Evolutionary conservation across 176 grass and related monocot genomes (phyloP), one percentile per base, ranked within the genome.

Genomic region (Carex pumila): DNA sequence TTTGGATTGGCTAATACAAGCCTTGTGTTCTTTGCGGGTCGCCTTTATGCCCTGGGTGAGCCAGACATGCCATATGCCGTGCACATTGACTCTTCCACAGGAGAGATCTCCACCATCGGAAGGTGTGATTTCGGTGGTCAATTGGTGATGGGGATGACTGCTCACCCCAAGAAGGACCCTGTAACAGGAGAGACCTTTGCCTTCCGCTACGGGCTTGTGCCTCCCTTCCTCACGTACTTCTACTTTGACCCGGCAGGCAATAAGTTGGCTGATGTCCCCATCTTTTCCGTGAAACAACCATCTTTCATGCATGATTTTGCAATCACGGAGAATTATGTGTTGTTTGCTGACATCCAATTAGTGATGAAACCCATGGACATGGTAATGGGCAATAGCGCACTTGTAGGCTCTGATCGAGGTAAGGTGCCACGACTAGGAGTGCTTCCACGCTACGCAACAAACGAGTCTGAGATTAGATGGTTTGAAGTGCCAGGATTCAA

Each of bases 301-400:
- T 91, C 90, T 0, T 92, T 94, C 86, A 82, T 92, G 78, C 94
- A 97, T 29, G 94, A 97, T 85, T 97, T 97, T 85, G 94, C 94
- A 14, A 58, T 97, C 58, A 97, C 92, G 5, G 84, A 94, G 84
- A 74, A 81, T 4, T 85, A 97, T 66, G 90, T 86, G 13, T 75
- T 97, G 61, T 92, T 97, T 85, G 70, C 83, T 3, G 94, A 97
- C 47, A 85, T 92, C 32, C 90, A 97, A 76, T 86, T 97, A 70
- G 94, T 97, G 13, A 97, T 97, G 94, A 92, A 97, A 25, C 94
- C 92, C 13, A 89, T 94, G 92, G 87, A 87, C 81, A 94, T 97
- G 92, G 87, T 97, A 41, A 15, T 89, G 2, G 89, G 85, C 49
- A 87, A 77, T 31, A 87, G 91, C 50, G 32, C 87, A 4, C 92